Percentiles rank a stretch among this genome's conserved stretches.
Conservation (phyloP, 169 alveolate species). For the Besnoitia besnoiti region DNA sequence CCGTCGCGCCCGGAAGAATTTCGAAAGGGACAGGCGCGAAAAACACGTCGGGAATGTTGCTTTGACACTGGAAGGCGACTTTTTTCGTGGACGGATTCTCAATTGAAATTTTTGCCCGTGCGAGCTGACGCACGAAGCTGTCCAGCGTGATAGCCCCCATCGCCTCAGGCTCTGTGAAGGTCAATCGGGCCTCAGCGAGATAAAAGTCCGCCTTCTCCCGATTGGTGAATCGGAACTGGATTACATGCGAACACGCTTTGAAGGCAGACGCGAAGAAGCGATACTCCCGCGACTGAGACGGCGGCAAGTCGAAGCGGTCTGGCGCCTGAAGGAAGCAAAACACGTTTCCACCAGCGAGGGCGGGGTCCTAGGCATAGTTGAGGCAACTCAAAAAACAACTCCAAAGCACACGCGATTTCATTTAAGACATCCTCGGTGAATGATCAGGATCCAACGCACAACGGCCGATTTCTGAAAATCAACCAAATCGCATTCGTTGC, state of each 20-base stretch:
- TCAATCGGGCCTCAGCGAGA: slow-evolving; percentile 53
- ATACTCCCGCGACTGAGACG: slow-evolving; percentile 60
- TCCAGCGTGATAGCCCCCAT: slow-evolving; percentile 50
- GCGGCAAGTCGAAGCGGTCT: slow-evolving; percentile 55
- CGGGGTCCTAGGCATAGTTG: no score
- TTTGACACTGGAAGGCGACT: slow-evolving; percentile 43
- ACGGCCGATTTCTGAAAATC: neutral
- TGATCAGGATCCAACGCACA: neutral
- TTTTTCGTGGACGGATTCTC: slow-evolving; percentile 37
- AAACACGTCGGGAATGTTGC: slow-evolving; percentile 49
- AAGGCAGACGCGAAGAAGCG: slow-evolving; percentile 57
- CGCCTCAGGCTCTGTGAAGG: slow-evolving; percentile 56
- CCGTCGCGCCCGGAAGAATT: slow-evolving; percentile 51
- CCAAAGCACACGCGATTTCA: no score
- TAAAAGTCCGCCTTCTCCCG: slow-evolving; percentile 50
- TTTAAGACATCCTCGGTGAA: no score
- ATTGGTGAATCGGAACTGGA: slow-evolving; percentile 55
- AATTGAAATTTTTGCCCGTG: slow-evolving; percentile 23
- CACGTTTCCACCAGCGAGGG: no score
- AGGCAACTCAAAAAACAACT: no score
- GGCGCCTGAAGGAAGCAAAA: slow-evolving; percentile 55
- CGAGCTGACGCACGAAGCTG: slow-evolving; percentile 47
- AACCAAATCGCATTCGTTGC: no score
- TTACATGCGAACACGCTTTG: slow-evolving; percentile 34
- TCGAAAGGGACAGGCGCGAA: slow-evolving; percentile 55